Percentiles rank a stretch among this genome's conserved stretches.
phyloP scores from a whole-genome alignment of 169 alveolate species.

The Neospora caninum region DNA sequence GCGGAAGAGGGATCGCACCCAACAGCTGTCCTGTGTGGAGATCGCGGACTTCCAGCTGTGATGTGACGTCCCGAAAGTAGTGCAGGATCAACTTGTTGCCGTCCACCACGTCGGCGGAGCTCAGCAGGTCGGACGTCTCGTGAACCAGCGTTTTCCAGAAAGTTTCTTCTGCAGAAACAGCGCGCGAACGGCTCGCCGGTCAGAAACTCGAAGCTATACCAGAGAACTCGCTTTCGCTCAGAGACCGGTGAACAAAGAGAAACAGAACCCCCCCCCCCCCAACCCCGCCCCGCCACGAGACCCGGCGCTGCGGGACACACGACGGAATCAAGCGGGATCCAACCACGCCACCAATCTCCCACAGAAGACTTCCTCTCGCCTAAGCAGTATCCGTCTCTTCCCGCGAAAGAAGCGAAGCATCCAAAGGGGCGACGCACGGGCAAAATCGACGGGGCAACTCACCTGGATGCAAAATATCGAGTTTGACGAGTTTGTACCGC shows the following conservation, averaged over 20 bases:
- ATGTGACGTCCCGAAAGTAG: slow-evolving; percentile 46
- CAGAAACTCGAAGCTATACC: no score
- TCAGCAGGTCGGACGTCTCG: slow-evolving; percentile 35
- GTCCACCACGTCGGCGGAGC: slow-evolving; percentile 23
- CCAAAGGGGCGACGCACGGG: neutral
- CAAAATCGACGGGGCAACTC: neutral
- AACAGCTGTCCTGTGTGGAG: slow-evolving; percentile 20
- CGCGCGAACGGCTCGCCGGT: no score
- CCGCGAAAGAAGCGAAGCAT: no score
- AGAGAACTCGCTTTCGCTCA: no score
- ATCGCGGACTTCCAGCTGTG: slow-evolving; percentile 33
- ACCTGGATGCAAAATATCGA: slow-evolving; percentile 40
- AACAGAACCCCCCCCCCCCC: no score
- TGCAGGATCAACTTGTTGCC: slow-evolving; percentile 41
- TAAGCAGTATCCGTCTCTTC: no score
- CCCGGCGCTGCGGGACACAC: no score
- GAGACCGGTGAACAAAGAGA: no score
- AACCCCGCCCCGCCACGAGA: no score
- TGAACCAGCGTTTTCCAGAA: slow-evolving; percentile 17
- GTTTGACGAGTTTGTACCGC: slow-evolving; percentile 30
- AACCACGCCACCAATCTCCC: no score
- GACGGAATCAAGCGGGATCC: no score
- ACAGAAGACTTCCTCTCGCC: no score
- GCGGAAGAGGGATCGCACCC: slow-evolving; percentile 1
- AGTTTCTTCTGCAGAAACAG: neutral